Percentiles rank a stretch among this genome's conserved stretches.
phyloP scores from a whole-genome alignment of 179 eudicot species.

The Heliamphora pulchella region DNA sequence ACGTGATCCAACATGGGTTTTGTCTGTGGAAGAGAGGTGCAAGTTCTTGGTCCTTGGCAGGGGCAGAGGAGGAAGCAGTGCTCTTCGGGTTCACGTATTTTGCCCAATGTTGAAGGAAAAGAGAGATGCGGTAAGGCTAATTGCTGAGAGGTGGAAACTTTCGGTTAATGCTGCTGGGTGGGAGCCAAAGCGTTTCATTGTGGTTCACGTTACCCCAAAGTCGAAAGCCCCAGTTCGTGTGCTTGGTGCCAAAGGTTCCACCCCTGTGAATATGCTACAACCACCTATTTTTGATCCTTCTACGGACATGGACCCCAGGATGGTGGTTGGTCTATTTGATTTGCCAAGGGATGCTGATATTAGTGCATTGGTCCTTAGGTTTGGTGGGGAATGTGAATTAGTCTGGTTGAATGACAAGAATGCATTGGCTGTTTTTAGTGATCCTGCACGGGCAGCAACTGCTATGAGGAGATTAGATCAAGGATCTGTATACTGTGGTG shows the following conservation, averaged over 20 bases:
- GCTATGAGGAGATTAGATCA: constrained; percentile 97
- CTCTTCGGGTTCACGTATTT: constrained; percentile 69
- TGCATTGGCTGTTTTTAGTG: constrained; percentile 83
- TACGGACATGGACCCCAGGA: constrained; percentile 92
- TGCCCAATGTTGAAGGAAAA: constrained; percentile 85
- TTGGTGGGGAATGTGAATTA: constrained; percentile 96
- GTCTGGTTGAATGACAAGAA: constrained; percentile 97
- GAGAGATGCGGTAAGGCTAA: constrained; percentile 76
- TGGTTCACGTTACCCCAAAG: constrained; percentile 66
- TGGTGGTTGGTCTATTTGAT: constrained; percentile 76
- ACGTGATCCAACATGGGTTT: constrained; percentile 86
- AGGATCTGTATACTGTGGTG: constrained; percentile 76
- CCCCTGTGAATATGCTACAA: constrained; percentile 32
- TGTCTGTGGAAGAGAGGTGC: constrained; percentile 90
- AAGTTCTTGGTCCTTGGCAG: constrained; percentile 75
- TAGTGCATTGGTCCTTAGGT: constrained; percentile 81
- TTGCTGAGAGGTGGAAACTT: constrained; percentile 96
- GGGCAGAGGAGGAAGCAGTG: constrained; percentile 40
- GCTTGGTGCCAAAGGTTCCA: constrained; percentile 55
- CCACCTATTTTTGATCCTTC: constrained; percentile 54
- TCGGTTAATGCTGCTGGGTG: constrained; percentile 72
- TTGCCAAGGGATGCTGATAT: constrained; percentile 85
- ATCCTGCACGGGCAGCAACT: constrained; percentile 89
- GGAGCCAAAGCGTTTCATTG: constrained; percentile 89
- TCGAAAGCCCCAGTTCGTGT: constrained; percentile 74